Evolutionary conservation across 2,329 filamentous ascomycete species (phyloP).

Genomic region (Pleomassaria siparia): DNA sequence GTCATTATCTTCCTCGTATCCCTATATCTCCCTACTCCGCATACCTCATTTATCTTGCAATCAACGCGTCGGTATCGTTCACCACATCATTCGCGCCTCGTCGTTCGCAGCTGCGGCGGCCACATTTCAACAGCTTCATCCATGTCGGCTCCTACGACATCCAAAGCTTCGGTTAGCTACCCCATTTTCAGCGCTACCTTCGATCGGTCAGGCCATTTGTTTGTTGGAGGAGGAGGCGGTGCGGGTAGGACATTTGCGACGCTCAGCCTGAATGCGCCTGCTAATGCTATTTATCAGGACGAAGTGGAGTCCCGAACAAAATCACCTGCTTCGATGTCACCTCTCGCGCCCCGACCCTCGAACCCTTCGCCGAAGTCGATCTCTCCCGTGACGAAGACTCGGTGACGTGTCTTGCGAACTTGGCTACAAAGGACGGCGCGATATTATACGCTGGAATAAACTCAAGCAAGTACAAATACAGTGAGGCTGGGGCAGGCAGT

Average conservation of each 20-base stretch:
- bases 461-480: constrained; percentile 50
- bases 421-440: constrained; percentile 59
- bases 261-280: constrained; percentile 4
- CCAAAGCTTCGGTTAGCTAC: constrained; percentile 72
- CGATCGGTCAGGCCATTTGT: constrained; percentile 70
- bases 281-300: constrained; percentile 25
- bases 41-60: neutral
- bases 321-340: constrained; percentile 77
- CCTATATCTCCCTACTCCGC: neutral
- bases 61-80: neutral
- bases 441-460: constrained; percentile 76
- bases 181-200: constrained; percentile 88
- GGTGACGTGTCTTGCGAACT: constrained; percentile 77
- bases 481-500: neutral
- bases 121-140: neutral
- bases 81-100: neutral
- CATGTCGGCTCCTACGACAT: constrained; percentile 42
- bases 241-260: constrained; percentile 53
- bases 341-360: constrained; percentile 61
- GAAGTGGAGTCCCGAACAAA: constrained; percentile 82
- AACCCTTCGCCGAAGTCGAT: constrained; percentile 69
- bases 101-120: neutral
- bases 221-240: constrained; percentile 87
- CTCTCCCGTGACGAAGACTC: constrained; percentile 86
- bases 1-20: neutral